Base-by-base conservation (phyloP, 2,329 filamentous ascomycete genomes). In the Rutstroemia sp. region DNA sequence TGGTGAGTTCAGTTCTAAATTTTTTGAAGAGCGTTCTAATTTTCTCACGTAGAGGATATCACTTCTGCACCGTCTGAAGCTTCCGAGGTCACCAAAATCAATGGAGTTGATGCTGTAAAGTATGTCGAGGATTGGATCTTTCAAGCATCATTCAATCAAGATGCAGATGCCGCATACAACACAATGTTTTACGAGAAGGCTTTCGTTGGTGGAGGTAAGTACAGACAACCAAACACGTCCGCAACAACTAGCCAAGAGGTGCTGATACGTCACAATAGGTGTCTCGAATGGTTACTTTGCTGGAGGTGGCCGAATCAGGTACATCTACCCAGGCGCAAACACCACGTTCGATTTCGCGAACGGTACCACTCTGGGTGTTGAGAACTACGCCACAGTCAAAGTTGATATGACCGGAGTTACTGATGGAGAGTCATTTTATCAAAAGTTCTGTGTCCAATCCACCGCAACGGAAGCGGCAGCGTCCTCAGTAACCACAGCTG, bases 21-120 rank as follows among this genome's bases (percentile, higher is more conserved):
- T 44, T 21, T n/a, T 44, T 9, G 44, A 19, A n/a, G 5, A 34
- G 25, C 0, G 25, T 5, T 14, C 16, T 37, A 49, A 48, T 34
- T 53, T 5, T 12, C n/a, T 30, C 34, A 3, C 18, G 3, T 42
- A 67, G 68, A 72, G 12, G 77, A 80, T 58, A 68, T 79, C 0
- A 65, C 76, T 46, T 66, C 71, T 19, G 74, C 54, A 65, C 71
- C 54, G 72, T 75, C 60, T 58, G 69, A 12, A 66, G 73, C 49
- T 73, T 79, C 77, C 0, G 72, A 78, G 1, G 73, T 86, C 37
- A 69, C 71, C 1, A 67, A 75, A 57, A 84, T 86, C 66, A 80
- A 86, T 62, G 81, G 78, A n/a, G 67, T 76, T 46, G 73, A 82
- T 45, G 79, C 77, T 3, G 73, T 73, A 5, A 72, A 72, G 0